Evolutionary conservation across 352 stramenopile species (phyloP).

Genomic region (Saprolegnia parasitica): DNA sequence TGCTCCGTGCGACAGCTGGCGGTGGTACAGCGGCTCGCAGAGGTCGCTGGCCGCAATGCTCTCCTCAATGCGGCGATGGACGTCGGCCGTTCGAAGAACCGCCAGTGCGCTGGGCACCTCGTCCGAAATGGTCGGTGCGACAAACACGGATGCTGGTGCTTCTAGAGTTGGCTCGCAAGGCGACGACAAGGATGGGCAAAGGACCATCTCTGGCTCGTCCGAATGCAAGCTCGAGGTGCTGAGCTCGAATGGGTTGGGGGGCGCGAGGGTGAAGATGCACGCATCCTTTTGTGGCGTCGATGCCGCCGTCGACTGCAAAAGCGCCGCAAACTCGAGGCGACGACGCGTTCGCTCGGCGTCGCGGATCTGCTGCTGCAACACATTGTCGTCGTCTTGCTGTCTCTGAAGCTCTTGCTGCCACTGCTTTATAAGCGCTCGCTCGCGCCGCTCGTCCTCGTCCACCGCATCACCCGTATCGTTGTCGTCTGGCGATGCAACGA

Average conservation of each 20-base stretch:
- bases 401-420: conserved; percentile 7
- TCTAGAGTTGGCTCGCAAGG: not conserved
- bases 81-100: not conserved
- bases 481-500: not conserved
- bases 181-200: not conserved
- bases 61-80: conserved; percentile 12
- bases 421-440: conserved; percentile 19
- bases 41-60: conserved; percentile 9
- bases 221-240: not conserved
- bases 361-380: not conserved
- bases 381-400: too few species aligned
- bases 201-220: not conserved
- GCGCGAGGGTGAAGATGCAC: not conserved
- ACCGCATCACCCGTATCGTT: not conserved
- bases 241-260: not conserved
- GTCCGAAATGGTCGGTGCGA: not conserved
- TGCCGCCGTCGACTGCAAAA: not conserved
- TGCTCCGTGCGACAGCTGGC: conserved; percentile 8
- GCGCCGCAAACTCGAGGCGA: not conserved
- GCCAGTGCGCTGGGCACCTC: not conserved
- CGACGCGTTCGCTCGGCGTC: not conserved
- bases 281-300: not conserved
- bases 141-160: too few species aligned
- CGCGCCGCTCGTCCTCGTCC: not conserved
- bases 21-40: conserved; percentile 25